phyloP scores from a whole-genome alignment of 2,329 filamentous ascomycete genomes.

The Elsinoe perseae region DNA sequence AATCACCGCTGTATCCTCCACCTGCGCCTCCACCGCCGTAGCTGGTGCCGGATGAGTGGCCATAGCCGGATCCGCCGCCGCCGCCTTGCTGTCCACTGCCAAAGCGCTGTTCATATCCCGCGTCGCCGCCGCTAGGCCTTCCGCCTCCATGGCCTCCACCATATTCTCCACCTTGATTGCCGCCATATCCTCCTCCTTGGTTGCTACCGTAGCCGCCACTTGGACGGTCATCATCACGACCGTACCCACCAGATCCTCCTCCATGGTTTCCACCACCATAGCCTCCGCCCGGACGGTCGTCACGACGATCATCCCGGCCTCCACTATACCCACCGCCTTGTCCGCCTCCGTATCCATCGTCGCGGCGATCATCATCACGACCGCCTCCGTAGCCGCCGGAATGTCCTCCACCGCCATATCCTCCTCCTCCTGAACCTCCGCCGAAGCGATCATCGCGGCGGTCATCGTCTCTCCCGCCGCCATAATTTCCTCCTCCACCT shows the following conservation, averaged over 20 bases:
- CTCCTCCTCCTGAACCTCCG: conserved; percentile 11
- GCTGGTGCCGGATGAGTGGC: conserved; percentile 35
- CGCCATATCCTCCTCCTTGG: conserved; percentile 23
- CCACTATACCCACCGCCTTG: conserved; percentile 21
- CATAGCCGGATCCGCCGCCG: conserved; percentile 19
- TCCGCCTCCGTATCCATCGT: conserved; percentile 18
- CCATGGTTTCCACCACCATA: conserved; percentile 16
- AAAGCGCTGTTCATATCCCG: conserved; percentile 24
- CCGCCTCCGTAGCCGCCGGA: conserved; percentile 18
- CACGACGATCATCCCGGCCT: too few species aligned
- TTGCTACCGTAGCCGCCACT: conserved; percentile 21
- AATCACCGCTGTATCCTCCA: conserved; percentile 42
- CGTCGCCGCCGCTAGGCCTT: conserved; percentile 1
- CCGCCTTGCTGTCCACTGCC: conserved; percentile 22
- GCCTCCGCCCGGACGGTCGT: conserved; percentile 17
- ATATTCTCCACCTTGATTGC: neutral
- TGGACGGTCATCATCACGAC: conserved; percentile 9
- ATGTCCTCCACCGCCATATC: conserved; percentile 18
- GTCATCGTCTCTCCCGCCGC: conserved; percentile 19
- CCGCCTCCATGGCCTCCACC: conserved; percentile 16
- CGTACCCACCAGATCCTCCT: conserved; percentile 13
- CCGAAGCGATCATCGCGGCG: conserved; percentile 15
- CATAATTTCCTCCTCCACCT: conserved; percentile 19
- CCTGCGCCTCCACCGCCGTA: conserved; percentile 36
- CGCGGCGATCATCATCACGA: neutral